phyloP scores from a whole-genome alignment of 1,284 basidiomycete genomes.

The Peniophora sp. region DNA sequence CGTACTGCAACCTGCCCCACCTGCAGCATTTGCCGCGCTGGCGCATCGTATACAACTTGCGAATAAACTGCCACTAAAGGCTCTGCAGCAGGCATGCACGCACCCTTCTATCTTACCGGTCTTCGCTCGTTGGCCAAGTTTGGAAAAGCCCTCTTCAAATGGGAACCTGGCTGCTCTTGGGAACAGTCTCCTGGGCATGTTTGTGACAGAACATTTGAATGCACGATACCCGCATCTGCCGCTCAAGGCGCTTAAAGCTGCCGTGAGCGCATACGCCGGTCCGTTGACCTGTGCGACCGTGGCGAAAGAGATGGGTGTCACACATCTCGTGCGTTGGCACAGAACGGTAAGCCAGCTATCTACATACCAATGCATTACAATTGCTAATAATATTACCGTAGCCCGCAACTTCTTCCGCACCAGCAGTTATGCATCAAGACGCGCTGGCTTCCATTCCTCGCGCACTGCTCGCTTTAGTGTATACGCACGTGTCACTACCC shows the following conservation, averaged over 20 bases:
- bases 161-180: conserved; percentile 76
- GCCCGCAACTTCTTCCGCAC: conserved; percentile 38
- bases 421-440: conserved; percentile 57
- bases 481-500: conserved; percentile 70
- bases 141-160: conserved; percentile 57
- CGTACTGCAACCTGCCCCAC: conserved; percentile 29
- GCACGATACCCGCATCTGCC: conserved; percentile 87
- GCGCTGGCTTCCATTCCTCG: conserved; percentile 72
- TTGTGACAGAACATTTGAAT: conserved; percentile 82
- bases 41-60: conserved; percentile 67
- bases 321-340: conserved; percentile 63
- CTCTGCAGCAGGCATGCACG: conserved; percentile 67
- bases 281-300: conserved; percentile 77
- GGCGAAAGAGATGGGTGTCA: conserved; percentile 75
- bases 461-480: conserved; percentile 70
- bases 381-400: conserved; percentile 14
- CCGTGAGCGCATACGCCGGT: conserved; percentile 87
- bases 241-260: conserved; percentile 83
- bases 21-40: conserved; percentile 66
- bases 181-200: conserved; percentile 87
- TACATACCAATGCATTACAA: neutral
- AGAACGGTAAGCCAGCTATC: conserved; percentile 46
- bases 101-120: conserved; percentile 68
- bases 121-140: conserved; percentile 45
- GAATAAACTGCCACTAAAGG: conserved; percentile 38